Percentiles rank a stretch among this genome's conserved stretches.
Conservation (phyloP, 805 yeast species). For the Helenozyma baotianmanensis region DNA sequence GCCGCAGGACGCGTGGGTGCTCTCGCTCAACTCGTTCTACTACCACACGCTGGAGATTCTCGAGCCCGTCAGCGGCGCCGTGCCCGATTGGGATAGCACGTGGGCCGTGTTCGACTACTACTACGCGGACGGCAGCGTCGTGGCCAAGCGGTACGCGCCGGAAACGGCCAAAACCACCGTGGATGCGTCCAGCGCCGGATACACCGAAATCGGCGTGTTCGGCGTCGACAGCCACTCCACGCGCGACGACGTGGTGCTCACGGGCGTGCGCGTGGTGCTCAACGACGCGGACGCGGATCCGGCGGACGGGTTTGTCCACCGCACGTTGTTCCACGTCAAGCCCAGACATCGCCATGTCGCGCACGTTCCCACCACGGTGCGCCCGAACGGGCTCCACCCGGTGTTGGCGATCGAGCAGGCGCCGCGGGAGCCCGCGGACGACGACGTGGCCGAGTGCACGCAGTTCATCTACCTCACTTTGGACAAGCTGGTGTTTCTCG, state of each 20-base stretch:
- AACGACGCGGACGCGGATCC: slow-evolving; percentile 13
- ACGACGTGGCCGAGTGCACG: slow-evolving; percentile 22
- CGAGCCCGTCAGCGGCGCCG: neutral
- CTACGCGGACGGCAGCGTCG: slow-evolving; percentile 2
- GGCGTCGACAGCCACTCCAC: slow-evolving; percentile 23
- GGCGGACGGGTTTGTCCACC: slow-evolving; percentile 16
- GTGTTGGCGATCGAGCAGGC: slow-evolving; percentile 14
- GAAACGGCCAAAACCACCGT: slow-evolving; percentile 1
- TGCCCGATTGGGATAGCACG: neutral
- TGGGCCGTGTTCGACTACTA: slow-evolving; percentile 13
- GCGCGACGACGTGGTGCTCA: slow-evolving; percentile 30
- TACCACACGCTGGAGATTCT: slow-evolving; percentile 13
- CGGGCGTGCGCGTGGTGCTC: slow-evolving; percentile 31
- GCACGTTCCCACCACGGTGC: slow-evolving; percentile 2
- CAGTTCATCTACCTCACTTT: slow-evolving; percentile 30
- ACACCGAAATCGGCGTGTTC: slow-evolving; percentile 37
- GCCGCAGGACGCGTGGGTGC: slow-evolving; percentile 21
- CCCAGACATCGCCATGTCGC: slow-evolving; percentile 29
- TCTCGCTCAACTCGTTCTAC: slow-evolving; percentile 25
- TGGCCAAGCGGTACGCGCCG: slow-evolving; percentile 3
- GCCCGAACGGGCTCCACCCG: slow-evolving; percentile 36
- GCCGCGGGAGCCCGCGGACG: slow-evolving; percentile 21
- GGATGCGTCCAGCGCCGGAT: slow-evolving; percentile 2
- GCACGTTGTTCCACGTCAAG: slow-evolving; percentile 39
- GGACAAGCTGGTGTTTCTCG: slow-evolving; percentile 31